Evolutionary conservation across 2,329 filamentous ascomycete genomes (phyloP), one percentile per base, ranked within the genome.

Genomic region (Cercospora berteroae): DNA sequence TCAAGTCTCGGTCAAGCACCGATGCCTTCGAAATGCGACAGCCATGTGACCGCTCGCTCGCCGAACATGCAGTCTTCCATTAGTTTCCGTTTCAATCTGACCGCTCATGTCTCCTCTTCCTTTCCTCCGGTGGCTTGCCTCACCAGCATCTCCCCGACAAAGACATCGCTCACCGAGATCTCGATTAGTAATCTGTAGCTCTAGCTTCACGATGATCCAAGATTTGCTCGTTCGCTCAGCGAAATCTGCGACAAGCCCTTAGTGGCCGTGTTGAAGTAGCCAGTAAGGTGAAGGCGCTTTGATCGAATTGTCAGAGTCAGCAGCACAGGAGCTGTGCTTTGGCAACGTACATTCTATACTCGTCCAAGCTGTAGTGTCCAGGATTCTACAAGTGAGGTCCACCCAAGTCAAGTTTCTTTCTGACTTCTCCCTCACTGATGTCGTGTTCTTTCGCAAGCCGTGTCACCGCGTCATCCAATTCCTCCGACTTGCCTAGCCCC

Each of bases 21-120:
- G 23, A 55, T 27, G 48, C 7, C 8, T 29, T 27, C 23, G 8
- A 36, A 31, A 25, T 2, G 25, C 12, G 13, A 44, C 18, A 44
- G n/a, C 25, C 57, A 60, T 39, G 31, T 60, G 33, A 60, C 20
- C 57, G 39, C 16, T 36, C 57, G 39, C 57, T 60, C 57, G 57
- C 57, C 57, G 57, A 60, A 60, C 23, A 60, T 60, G 57, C 57
- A 60, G 57, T 60, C 57, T 42, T 4, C 29, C 57, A 20, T 60
- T 60, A 44, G 31, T 25, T 23, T 29, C 29, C 29, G 29, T 39
- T n/a, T 7, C n/a, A 31, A 13, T 4, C 18, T n/a, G 16, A 23
- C 56, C 56, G 33, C 9, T 59, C 56, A 36, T 25, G 16, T 42
- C 36, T 23, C 8, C 44, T 13, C 44, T 50, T 50, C 44, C 20